Percentiles rank a stretch among this genome's conserved stretches.
Conservation (phyloP, 2,329 filamentous ascomycete genomes). For the Stagonosporopsis rhizophila region DNA sequence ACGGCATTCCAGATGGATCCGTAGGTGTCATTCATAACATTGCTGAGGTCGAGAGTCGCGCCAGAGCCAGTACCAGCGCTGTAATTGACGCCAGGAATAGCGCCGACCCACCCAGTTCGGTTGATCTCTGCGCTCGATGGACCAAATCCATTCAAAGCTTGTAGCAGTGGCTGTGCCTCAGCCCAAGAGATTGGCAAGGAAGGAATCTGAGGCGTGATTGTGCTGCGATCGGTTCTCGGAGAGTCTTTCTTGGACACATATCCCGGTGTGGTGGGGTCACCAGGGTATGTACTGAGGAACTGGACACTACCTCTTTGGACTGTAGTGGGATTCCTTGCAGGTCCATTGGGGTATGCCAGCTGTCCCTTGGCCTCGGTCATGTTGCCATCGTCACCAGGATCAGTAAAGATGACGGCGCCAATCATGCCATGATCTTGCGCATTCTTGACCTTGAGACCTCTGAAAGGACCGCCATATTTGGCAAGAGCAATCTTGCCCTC, state of each 20-base stretch:
- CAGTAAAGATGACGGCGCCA: conserved; percentile 55
- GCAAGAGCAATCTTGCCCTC: conserved; percentile 59
- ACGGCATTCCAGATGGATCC: conserved; percentile 81
- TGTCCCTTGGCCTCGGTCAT: conserved; percentile 55
- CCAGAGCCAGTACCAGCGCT: conserved; percentile 60
- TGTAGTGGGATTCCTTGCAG: conserved; percentile 54
- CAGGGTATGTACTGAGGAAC: conserved; percentile 67
- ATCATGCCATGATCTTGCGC: conserved; percentile 56
- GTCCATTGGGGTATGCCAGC: conserved; percentile 53
- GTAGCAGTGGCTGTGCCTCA: conserved; percentile 81
- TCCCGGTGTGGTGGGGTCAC: conserved; percentile 55
- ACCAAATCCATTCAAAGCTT: conserved; percentile 82
- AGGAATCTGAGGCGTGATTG: conserved; percentile 76
- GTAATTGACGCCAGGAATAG: conserved; percentile 46
- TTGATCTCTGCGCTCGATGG: conserved; percentile 59
- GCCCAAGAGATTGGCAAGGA: conserved; percentile 85
- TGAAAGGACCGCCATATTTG: conserved; percentile 55
- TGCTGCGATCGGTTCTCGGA: conserved; percentile 70
- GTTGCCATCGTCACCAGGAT: conserved; percentile 56
- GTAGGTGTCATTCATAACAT: conserved; percentile 81
- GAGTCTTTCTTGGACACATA: conserved; percentile 85
- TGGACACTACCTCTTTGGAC: conserved; percentile 57
- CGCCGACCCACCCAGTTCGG: conserved; percentile 48
- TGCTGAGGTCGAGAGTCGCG: conserved; percentile 56
- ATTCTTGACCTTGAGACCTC: conserved; percentile 58